A percentile compares a stretch with the other conserved stretches of the same genome.
These are phyloP conservation scores for Saxophila tyrrhenica DNA, from an alignment of 495 filamentous ascomycete genomes.

Conservation along the genomic window DNA sequence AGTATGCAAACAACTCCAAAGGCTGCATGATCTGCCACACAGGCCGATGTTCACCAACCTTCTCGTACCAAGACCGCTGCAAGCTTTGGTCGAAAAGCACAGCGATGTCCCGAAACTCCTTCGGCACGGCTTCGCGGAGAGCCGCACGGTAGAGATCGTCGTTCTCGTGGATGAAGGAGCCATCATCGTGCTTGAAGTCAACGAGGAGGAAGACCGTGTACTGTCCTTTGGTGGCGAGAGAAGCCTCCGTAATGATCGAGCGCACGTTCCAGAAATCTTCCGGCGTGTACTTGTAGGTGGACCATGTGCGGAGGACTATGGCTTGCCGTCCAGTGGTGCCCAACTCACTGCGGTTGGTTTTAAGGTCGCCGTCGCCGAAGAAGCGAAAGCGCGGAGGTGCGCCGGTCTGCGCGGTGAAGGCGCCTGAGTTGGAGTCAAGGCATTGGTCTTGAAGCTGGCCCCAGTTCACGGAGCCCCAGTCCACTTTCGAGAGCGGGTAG, in stretches of 20 bases:
- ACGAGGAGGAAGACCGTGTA: conserved; percentile 7
- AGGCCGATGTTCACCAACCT: background rate
- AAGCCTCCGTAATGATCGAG: conserved; percentile 3
- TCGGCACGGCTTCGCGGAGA: background rate
- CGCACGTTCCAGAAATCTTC: conserved; percentile 6
- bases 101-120: conserved; percentile 5
- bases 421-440: background rate
- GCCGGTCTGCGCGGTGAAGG: background rate
- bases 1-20: conserved; percentile 5
- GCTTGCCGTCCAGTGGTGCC: background rate
- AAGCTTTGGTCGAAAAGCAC: conserved; percentile 3
- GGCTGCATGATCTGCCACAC: conserved; percentile 10
- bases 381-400: background rate
- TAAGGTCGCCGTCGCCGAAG: background rate
- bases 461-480: conserved; percentile 4
- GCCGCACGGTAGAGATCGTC: conserved; percentile 1
- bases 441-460: conserved; percentile 1
- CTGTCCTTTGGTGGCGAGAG: background rate
- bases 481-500: background rate
- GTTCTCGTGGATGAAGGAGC: background rate
- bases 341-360: background rate
- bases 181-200: conserved; percentile 4
- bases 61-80: conserved; percentile 1
- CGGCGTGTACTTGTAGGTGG: background rate
- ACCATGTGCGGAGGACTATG: conserved; percentile 3